These are phyloP conservation scores for Chloris gayana DNA, from an alignment of 176 grass and related monocot species.

Conservation along the genomic window DNA sequence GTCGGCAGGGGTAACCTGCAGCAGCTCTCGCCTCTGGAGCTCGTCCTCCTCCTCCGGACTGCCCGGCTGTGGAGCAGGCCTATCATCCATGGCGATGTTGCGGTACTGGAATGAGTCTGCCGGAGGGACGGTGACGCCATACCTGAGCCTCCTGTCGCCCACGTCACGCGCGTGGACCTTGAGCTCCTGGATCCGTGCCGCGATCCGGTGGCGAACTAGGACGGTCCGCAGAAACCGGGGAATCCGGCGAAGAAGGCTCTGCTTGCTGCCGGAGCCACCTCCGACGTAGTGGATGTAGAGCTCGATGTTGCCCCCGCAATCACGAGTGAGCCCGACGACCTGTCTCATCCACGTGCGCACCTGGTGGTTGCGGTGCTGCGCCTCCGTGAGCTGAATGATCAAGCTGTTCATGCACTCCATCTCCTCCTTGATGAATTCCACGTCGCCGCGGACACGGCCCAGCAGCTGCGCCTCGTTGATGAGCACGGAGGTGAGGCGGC, in stretches of 20 bases:
- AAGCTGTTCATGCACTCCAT: conserved; percentile 16
- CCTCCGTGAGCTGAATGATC: background rate
- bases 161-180: background rate
- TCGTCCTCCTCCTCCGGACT: background rate
- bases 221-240: background rate
- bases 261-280: rapidly evolving
- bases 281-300: background rate
- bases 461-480: background rate
- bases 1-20: too few species aligned
- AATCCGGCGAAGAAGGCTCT: too few species aligned
- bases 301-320: conserved; percentile 11
- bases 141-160: background rate
- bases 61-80: background rate
- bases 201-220: background rate
- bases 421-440: conserved; percentile 22
- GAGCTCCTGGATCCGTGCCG: conserved; percentile 10
- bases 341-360: conserved; percentile 15
- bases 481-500: background rate
- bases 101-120: background rate
- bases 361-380: background rate
- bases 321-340: background rate
- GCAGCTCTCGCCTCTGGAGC: background rate
- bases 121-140: conserved; percentile 8
- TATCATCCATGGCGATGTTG: background rate
- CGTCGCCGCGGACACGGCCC: background rate